A percentile compares a stretch with the other conserved stretches of the same genome.
These are phyloP conservation scores for Coemansia sp. DNA, from an alignment of 192 early-diverging fungal genomes.

Conservation along the genomic window DNA sequence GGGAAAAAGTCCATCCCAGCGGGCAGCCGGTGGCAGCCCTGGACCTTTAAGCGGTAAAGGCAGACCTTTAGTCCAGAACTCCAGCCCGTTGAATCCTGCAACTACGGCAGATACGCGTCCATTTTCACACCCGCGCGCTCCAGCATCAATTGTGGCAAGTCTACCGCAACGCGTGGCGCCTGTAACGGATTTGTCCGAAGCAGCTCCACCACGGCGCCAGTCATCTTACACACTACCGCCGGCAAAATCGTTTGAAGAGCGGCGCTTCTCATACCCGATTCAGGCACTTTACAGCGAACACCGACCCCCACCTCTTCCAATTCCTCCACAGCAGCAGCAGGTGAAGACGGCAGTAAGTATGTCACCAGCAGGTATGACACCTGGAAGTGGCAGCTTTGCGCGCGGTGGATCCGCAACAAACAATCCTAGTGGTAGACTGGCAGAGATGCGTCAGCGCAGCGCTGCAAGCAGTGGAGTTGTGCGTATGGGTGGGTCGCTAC, in stretches of 20 bases:
- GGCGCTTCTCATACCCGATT: constrained; percentile 49
- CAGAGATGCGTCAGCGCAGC: constrained; percentile 38
- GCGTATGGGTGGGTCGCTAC: constrained; percentile 21
- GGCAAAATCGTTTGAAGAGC: constrained; percentile 49
- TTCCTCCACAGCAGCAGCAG: constrained; percentile 10
- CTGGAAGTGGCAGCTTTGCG: constrained; percentile 1
- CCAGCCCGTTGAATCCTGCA: constrained; percentile 8
- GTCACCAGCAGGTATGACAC: constrained; percentile 7
- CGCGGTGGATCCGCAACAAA: constrained; percentile 19
- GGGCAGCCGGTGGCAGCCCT: not conserved
- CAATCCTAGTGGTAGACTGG: constrained; percentile 30
- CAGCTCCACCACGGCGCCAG: constrained; percentile 42
- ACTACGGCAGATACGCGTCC: constrained; percentile 24
- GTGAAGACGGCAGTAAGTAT: not conserved
- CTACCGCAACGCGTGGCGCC: constrained; percentile 17
- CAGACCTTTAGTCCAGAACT: not conserved
- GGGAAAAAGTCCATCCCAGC: not conserved
- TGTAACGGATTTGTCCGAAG: constrained; percentile 15
- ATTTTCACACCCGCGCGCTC: constrained; percentile 47
- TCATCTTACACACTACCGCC: constrained; percentile 53
- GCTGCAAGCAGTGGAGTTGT: constrained; percentile 2
- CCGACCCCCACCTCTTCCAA: constrained; percentile 29
- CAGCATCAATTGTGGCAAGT: constrained; percentile 40
- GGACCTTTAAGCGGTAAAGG: not conserved
- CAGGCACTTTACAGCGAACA: constrained; percentile 34